Percentiles rank a stretch among this genome's conserved stretches.
Conservation (phyloP, 495 filamentous ascomycete species). For the Aspergillus haitiensis region DNA sequence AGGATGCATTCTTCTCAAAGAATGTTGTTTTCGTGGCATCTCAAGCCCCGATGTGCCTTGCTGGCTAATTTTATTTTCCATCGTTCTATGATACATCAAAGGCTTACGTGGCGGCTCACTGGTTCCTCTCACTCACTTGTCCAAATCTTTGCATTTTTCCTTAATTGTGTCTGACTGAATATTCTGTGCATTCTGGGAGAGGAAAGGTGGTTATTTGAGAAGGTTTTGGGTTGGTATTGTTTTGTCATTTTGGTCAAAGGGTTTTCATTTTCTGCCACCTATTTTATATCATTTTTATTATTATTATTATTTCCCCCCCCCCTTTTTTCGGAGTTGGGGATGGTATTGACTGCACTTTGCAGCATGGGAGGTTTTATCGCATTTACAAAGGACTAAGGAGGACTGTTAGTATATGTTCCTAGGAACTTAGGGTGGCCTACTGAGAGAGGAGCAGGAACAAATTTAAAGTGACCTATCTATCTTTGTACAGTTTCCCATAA, state of each 20-base stretch:
- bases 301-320: neutral
- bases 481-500: conserved; percentile 1
- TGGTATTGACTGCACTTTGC: conserved; percentile 10
- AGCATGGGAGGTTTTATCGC: conserved; percentile 25
- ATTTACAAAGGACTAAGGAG: conserved; percentile 26
- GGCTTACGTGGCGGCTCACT: conserved; percentile 20
- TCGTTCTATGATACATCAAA: conserved; percentile 21
- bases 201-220: conserved; percentile 19
- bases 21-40: neutral
- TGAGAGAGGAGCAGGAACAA: neutral
- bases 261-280: neutral
- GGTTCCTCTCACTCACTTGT: conserved; percentile 10
- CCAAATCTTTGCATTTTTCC: conserved; percentile 11
- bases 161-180: conserved; percentile 5
- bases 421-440: neutral
- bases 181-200: conserved; percentile 14
- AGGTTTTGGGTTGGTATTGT: conserved; percentile 7
- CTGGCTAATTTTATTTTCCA: neutral
- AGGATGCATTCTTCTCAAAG: conserved; percentile 13
- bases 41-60: neutral
- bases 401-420: conserved; percentile 15
- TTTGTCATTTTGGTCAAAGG: neutral
- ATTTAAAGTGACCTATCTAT: neutral
- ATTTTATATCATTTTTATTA: neutral
- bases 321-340: conserved; percentile 14